These are phyloP conservation scores for Penicillium sp. DNA, from an alignment of 2,329 filamentous ascomycete species.

Conservation along the genomic window DNA sequence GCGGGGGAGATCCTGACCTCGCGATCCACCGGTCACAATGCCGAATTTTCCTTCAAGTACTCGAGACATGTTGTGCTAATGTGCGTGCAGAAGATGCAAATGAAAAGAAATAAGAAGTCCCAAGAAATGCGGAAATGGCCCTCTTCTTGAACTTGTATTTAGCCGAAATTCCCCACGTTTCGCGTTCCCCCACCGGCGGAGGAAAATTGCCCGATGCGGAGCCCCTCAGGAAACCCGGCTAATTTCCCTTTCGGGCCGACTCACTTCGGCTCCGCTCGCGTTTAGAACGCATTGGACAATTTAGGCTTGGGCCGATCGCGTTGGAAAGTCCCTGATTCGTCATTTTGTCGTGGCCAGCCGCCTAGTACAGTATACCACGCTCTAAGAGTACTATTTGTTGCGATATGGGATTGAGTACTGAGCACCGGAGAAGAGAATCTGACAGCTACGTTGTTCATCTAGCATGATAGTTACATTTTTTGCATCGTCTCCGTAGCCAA, in stretches of 20 bases:
- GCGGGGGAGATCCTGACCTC: constrained; percentile 56
- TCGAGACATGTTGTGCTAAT: constrained; percentile 21
- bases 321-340: too few relatives aligned
- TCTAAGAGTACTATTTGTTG: too few relatives aligned
- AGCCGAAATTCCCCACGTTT: constrained; percentile 17
- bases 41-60: constrained; percentile 73
- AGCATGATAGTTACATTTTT: too few relatives aligned
- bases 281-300: too few relatives aligned
- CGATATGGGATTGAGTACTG: too few relatives aligned
- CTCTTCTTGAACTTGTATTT: constrained; percentile 17
- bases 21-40: constrained; percentile 76
- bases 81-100: background rate
- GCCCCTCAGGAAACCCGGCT: constrained; percentile 9
- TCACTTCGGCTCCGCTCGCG: background rate
- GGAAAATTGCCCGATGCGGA: constrained; percentile 30
- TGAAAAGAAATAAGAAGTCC: background rate
- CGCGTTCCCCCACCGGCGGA: constrained; percentile 13
- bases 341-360: too few relatives aligned
- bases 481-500: too few relatives aligned
- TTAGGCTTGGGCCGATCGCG: too few relatives aligned
- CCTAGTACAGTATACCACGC: too few relatives aligned
- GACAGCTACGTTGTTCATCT: too few relatives aligned
- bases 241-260: constrained; percentile 8
- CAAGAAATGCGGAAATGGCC: background rate
- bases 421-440: too few relatives aligned